A percentile compares a stretch with the other conserved stretches of the same genome.
Evolutionary conservation across 2,329 filamentous ascomycete species (phyloP).

Genomic region (Fonsecaea multimorphosa): DNA sequence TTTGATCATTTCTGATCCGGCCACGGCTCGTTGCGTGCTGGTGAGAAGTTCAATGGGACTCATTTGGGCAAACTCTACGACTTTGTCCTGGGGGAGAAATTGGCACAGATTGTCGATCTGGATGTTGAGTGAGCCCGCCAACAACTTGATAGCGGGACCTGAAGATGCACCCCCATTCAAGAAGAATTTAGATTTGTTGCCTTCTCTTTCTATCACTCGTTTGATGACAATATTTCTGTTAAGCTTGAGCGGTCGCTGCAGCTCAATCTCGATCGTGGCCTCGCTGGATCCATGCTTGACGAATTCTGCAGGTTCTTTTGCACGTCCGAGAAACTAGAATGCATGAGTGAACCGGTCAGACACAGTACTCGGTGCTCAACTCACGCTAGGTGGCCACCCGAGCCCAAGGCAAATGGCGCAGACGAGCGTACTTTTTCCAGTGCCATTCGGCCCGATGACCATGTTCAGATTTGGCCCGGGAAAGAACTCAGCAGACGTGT

Average conservation of each 20-base stretch:
- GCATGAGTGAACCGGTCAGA: conserved; percentile 16
- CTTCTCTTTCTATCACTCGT: conserved; percentile 78
- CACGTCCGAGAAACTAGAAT: conserved; percentile 75
- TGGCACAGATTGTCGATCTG: conserved; percentile 98
- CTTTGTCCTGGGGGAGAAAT: conserved; percentile 93
- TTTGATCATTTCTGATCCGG: conserved; percentile 76
- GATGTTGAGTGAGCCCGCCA: conserved; percentile 78
- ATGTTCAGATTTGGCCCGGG: conserved; percentile 95
- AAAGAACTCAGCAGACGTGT: conserved; percentile 87
- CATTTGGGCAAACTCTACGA: conserved; percentile 88
- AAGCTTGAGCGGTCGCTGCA: conserved; percentile 61
- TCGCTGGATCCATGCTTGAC: conserved; percentile 85
- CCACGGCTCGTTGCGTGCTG: conserved; percentile 87
- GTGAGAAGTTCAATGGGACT: conserved; percentile 80
- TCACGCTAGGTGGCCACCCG: conserved; percentile 74
- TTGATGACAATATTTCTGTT: conserved; percentile 73
- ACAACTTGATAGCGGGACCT: conserved; percentile 68
- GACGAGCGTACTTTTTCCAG: conserved; percentile 95
- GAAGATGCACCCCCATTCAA: conserved; percentile 69
- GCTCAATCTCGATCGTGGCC: conserved; percentile 88
- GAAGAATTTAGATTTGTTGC: conserved; percentile 79
- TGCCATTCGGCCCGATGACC: conserved; percentile 98
- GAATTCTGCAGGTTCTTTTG: conserved; percentile 83
- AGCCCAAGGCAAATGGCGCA: conserved; percentile 95
- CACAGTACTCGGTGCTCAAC: conserved; percentile 22